A percentile compares a stretch with the other conserved stretches of the same genome.
Evolutionary conservation across 441 rosid genomes (phyloP).

Genomic region (Erodium chrysanthum): DNA sequence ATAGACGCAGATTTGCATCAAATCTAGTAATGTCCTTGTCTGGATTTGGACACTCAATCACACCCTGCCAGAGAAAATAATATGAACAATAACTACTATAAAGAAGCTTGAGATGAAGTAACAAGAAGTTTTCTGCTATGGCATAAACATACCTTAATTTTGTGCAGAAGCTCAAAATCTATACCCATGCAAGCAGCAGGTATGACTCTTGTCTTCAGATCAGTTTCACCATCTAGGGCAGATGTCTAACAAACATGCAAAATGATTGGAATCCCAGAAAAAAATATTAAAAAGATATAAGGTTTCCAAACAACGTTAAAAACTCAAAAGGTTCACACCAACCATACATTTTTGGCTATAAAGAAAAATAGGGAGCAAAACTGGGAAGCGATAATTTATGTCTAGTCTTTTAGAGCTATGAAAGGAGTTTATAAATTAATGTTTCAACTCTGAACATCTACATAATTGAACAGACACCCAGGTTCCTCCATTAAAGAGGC

Average conservation of each 20-base stretch:
- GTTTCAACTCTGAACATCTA: no score
- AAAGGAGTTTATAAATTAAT: no score
- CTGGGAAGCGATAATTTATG: no score
- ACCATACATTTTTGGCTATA: no score
- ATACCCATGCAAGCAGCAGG: constrained; percentile 91
- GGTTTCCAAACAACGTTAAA: background rate
- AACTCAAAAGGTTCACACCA: no score
- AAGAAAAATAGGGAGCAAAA: no score
- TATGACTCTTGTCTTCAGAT: constrained; percentile 82
- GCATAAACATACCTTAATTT: constrained; percentile 60
- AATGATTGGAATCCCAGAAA: no score
- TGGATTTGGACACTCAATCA: constrained; percentile 89
- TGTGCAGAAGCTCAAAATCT: constrained; percentile 79
- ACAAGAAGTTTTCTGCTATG: background rate
- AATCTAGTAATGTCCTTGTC: constrained; percentile 94
- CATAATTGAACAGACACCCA: no score
- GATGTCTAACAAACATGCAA: constrained; percentile 63
- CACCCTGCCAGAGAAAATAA: constrained; percentile 47
- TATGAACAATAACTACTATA: background rate
- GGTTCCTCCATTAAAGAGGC: no score
- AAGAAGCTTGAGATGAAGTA: background rate
- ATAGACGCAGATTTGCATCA: constrained; percentile 89
- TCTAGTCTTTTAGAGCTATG: no score
- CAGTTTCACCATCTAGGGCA: constrained; percentile 96
- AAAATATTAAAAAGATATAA: background rate